A percentile compares a stretch with the other conserved stretches of the same genome.
Conservation (phyloP, 805 yeast species). For the Priceomyces medius region DNA sequence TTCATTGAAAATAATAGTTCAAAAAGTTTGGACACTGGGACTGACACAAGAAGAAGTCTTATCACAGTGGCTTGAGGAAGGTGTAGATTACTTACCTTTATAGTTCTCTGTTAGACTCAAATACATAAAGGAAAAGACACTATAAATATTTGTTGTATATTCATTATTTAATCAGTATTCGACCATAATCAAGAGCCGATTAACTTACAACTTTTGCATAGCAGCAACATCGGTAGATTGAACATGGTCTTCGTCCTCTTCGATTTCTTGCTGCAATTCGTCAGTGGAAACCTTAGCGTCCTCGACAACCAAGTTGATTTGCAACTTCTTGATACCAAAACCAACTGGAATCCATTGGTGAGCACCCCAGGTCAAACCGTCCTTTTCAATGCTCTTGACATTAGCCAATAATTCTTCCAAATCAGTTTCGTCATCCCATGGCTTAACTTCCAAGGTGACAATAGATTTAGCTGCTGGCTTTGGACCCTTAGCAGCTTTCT, state of each 20-base stretch:
- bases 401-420: slow-evolving; percentile 82
- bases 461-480: slow-evolving; percentile 98
- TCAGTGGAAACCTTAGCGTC: slow-evolving; percentile 93
- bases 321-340: slow-evolving; percentile 99
- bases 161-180: neutral
- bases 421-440: slow-evolving; percentile 99
- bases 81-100: slow-evolving; percentile 41
- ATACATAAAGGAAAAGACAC: neutral
- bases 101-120: neutral
- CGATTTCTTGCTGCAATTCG: slow-evolving; percentile 73
- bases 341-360: slow-evolving; percentile 95
- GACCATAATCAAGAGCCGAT: neutral
- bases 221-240: slow-evolving; percentile 99
- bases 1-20: slow-evolving; percentile 42
- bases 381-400: slow-evolving; percentile 82
- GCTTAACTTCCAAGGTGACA: slow-evolving; percentile 96
- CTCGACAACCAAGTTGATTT: slow-evolving; percentile 97
- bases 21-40: slow-evolving; percentile 48
- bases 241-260: slow-evolving; percentile 98
- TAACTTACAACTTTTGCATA: slow-evolving; percentile 87
- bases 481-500: slow-evolving; percentile 96
- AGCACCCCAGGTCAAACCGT: slow-evolving; percentile 99
- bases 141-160: slow-evolving; percentile 1
- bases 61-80: slow-evolving; percentile 48
- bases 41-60: slow-evolving; percentile 44